Evolutionary conservation across 805 yeast species (phyloP), one percentile per base, ranked within the genome.

Genomic region (Torulaspora maleeae): DNA sequence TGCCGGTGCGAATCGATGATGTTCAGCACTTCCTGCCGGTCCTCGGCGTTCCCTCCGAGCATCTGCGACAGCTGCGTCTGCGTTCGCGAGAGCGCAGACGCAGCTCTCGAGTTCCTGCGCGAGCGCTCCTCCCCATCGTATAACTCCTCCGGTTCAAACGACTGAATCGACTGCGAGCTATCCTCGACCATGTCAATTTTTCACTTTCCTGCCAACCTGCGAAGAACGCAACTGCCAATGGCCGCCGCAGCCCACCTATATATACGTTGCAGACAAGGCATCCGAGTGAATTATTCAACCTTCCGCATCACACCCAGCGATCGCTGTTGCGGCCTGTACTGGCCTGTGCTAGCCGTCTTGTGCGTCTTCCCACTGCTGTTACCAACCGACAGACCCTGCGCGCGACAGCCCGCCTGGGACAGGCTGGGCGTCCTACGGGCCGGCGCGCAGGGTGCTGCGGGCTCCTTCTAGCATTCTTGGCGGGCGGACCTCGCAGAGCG

Each of bases 361-460:
- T 9, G 17, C 13, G n/a, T 9, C 2, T 19, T 15, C 25, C 16
- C 13, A 16, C 24, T 27, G 40, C 30, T 3, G 16, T 15, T 27
- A 36, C 13, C 24, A 27, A 30, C 40, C 40, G 40, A 17, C 9
- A 25, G 19, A 27, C 38, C 28, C 10, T 22, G 25, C 20, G 20
- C 20, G 20, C 20, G 20, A 19, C 20, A 19, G 20, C 20, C 20
- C 20, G 20, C 20, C 20, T 19, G 19, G 30, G 27, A 20, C 39
- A 19, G 39, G 8, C 19, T 13, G 15, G 45, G 20, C 28, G 28
- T 6, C 12, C 28, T 27, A 12, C 28, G 38, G 38, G 38, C 36
- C 15, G 36, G 7, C 38, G 33, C 44, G 20, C 36, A 33, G 43
- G 43, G 43, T 24, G 20, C 32, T 19, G 42, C 32, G 25, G 36